A percentile compares a stretch with the other conserved stretches of the same genome.
These are phyloP conservation scores for Peronospora tabacina DNA, from an alignment of 352 stramenopile genomes.

Conservation along the genomic window DNA sequence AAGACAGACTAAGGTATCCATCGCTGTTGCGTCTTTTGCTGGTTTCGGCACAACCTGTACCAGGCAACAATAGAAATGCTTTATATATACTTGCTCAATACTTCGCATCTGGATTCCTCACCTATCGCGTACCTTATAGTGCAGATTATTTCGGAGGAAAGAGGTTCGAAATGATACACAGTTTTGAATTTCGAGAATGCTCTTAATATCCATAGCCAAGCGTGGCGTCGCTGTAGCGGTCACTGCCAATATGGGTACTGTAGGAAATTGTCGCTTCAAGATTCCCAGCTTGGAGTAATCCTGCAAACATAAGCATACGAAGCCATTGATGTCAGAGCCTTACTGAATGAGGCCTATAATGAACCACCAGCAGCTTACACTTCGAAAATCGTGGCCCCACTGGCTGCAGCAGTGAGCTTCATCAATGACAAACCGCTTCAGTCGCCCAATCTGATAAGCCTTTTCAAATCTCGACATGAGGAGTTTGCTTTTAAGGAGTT, in stretches of 20 bases:
- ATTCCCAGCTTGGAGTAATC: slow-evolving; percentile 92
- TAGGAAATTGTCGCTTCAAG: slow-evolving; percentile 85
- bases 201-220: slow-evolving; percentile 65
- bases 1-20: slow-evolving; percentile 65
- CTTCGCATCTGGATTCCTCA: slow-evolving; percentile 16
- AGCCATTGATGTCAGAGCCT: neutral
- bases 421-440: slow-evolving; percentile 92
- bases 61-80: neutral
- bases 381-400: slow-evolving; percentile 82
- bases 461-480: slow-evolving; percentile 90
- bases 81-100: neutral
- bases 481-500: slow-evolving; percentile 83
- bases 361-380: slow-evolving; percentile 23
- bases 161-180: slow-evolving; percentile 86
- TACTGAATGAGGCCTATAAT: neutral
- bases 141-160: slow-evolving; percentile 88
- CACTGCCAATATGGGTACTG: slow-evolving; percentile 86
- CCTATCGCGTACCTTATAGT: slow-evolving; percentile 62
- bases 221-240: slow-evolving; percentile 81
- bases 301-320: slow-evolving; percentile 15
- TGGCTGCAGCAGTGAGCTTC: slow-evolving; percentile 82
- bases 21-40: slow-evolving; percentile 36
- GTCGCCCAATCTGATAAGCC: slow-evolving; percentile 56
- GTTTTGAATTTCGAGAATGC: slow-evolving; percentile 61
- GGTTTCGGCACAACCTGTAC: slow-evolving; percentile 39